Evolutionary conservation across 164 flowering plant genomes (phyloP), one percentile per base, ranked within the genome.

Genomic region (Piper longum): DNA sequence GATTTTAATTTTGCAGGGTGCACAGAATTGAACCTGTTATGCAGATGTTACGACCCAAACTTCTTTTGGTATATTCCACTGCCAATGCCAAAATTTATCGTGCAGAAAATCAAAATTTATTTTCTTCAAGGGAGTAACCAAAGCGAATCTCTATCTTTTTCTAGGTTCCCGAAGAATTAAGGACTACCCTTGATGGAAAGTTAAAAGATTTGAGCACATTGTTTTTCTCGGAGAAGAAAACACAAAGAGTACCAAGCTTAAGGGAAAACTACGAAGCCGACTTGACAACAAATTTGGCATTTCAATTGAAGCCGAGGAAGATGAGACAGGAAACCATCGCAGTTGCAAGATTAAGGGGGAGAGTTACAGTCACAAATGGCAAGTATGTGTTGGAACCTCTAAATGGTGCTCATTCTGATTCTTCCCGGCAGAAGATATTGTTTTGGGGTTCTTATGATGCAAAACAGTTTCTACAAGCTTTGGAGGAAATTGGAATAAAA

Each of bases 101-200:
- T 48, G 9, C 8, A 5, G 52, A 9, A 48, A 5, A 5, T 9
- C 14, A 9, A 48, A 5, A 48, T 9, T 0, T 8, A 5, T 48
- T 48, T 48, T 48, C 3, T 48, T 48, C 14, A 44, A 9, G 52
- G 11, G 3, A 5, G 7, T 48, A 48, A 48, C 14, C 14, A 2
- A 48, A 5, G 14, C 0, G 8, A 9, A 3, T 48, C 3, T 41
- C 8, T 58, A 7, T 59, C 14, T 13, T 54, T 57, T 45, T 68
- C 36, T 75, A 91, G 98, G 73, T 81, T 41, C 96, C 96, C 4
- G 77, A 84, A 58, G 72, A 73, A 40, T 59, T 82, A 67, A 75
- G 62, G 66, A 56, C 41, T 43, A 69, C 59, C 17, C 58, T 41
- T 18, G 36, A 62, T 66, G 13, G 70, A 51, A 52, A 57, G 7